Evolutionary conservation across 257 asterid genomes (phyloP).

Genomic region (Solanum dulcamara): DNA sequence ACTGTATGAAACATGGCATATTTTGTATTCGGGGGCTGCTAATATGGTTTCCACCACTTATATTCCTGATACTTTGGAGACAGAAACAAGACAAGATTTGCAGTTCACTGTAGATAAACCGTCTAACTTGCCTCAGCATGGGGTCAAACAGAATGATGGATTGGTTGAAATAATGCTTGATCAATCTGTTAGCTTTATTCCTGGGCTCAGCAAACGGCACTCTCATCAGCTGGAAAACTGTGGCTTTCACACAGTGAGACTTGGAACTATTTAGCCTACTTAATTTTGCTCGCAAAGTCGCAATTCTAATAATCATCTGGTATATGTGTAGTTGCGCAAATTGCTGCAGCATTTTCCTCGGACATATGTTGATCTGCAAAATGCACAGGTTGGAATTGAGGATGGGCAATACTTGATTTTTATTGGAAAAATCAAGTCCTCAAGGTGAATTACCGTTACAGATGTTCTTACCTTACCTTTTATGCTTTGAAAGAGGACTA

Average conservation of each 20-base stretch:
- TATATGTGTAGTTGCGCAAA: slow-evolving; percentile 66
- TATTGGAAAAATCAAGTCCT: slow-evolving; percentile 69
- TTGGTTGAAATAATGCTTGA: slow-evolving; percentile 60
- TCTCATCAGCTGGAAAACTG: slow-evolving; percentile 51
- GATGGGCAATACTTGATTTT: slow-evolving; percentile 86
- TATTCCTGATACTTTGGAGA: slow-evolving; percentile 25
- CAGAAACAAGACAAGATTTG: slow-evolving; percentile 21
- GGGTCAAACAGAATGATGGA: slow-evolving; percentile 22
- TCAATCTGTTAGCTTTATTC: slow-evolving; percentile 41
- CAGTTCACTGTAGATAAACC: slow-evolving; percentile 23
- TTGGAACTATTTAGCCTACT: neutral
- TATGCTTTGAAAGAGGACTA: neutral
- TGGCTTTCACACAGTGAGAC: slow-evolving; percentile 77
- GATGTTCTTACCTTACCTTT: neutral
- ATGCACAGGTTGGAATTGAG: slow-evolving; percentile 70
- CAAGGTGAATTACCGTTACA: slow-evolving; percentile 34
- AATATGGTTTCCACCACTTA: slow-evolving; percentile 11
- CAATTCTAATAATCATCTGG: slow-evolving; percentile 20
- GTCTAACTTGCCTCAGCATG: slow-evolving; percentile 13
- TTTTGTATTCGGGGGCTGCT: slow-evolving; percentile 26
- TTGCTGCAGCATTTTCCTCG: slow-evolving; percentile 93
- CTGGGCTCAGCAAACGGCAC: slow-evolving; percentile 62
- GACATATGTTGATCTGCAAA: slow-evolving; percentile 83
- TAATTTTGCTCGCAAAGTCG: neutral
- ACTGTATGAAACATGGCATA: slow-evolving; percentile 25